phyloP scores from a whole-genome alignment of 495 filamentous ascomycete genomes.

The Elasticomyces elasticus region DNA sequence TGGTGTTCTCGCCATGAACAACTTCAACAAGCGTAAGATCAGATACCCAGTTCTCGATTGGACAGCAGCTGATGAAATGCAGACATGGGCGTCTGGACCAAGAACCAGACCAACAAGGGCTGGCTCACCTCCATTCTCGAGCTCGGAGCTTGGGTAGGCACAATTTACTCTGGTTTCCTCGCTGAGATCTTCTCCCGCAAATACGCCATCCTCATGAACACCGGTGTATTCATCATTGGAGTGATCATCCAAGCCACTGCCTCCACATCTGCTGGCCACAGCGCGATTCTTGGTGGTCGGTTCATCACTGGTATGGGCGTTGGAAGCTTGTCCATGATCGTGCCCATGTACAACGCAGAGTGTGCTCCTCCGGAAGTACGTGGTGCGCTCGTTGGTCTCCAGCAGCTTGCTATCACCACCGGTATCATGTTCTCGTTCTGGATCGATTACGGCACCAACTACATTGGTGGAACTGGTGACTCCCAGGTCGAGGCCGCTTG shows the following conservation, averaged over 20 bases:
- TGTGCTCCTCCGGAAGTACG: constrained; percentile 53
- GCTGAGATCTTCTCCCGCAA: constrained; percentile 67
- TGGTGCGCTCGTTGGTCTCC: constrained; percentile 64
- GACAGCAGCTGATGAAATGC: constrained; percentile 26
- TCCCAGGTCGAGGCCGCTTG: constrained; percentile 51
- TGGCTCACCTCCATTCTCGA: constrained; percentile 75
- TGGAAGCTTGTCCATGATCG: constrained; percentile 56
- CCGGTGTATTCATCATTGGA: constrained; percentile 63
- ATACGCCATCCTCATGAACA: constrained; percentile 61
- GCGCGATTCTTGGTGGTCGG: constrained; percentile 60
- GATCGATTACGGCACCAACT: constrained; percentile 57
- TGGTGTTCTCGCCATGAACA: constrained; percentile 54
- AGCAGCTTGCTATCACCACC: constrained; percentile 73
- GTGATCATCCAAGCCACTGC: constrained; percentile 65
- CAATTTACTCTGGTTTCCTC: constrained; percentile 63
- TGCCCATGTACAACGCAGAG: constrained; percentile 62
- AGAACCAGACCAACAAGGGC: constrained; percentile 56
- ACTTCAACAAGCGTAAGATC: constrained; percentile 38
- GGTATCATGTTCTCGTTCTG: constrained; percentile 80
- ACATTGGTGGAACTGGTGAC: constrained; percentile 58
- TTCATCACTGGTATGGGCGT: constrained; percentile 70
- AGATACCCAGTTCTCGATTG: not conserved
- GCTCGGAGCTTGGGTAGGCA: constrained; percentile 73
- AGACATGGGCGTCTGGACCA: constrained; percentile 57
- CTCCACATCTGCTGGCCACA: constrained; percentile 40